Conservation (phyloP, 768 basidiomycete species). For the Psilocybe azurescens region DNA sequence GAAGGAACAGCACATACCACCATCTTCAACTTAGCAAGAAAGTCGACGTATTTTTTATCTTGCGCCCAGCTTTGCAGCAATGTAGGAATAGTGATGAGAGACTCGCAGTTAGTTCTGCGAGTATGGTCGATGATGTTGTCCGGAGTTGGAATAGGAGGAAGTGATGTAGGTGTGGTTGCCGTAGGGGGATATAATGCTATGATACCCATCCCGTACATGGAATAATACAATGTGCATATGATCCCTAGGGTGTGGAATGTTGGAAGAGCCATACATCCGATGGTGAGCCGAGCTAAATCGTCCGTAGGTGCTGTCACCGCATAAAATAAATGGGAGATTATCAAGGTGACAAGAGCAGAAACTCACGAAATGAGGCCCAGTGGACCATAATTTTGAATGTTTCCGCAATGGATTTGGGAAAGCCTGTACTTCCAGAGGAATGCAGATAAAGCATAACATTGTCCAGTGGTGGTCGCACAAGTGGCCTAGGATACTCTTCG, state of each 20-base stretch:
- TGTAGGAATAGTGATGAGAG: conserved; percentile 40
- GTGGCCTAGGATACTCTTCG: conserved; percentile 29
- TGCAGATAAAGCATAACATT: conserved; percentile 44
- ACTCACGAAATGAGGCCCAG: conserved; percentile 41
- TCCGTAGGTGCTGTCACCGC: conserved; percentile 14
- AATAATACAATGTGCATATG: conserved; percentile 32
- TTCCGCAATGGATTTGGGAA: conserved; percentile 47
- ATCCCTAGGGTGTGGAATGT: conserved; percentile 44
- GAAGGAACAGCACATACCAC: conserved; percentile 15
- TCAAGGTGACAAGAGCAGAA: neutral
- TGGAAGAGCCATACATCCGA: conserved; percentile 37
- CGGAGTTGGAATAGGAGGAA: conserved; percentile 40
- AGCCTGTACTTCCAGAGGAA: conserved; percentile 56
- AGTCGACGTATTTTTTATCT: conserved; percentile 29
- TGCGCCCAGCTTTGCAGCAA: conserved; percentile 44
- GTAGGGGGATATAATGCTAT: conserved; percentile 39
- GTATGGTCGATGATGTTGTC: conserved; percentile 39
- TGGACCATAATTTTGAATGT: conserved; percentile 34
- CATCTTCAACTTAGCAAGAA: conserved; percentile 27
- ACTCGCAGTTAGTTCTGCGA: conserved; percentile 29
- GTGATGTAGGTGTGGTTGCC: conserved; percentile 20
- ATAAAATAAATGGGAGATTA: neutral
- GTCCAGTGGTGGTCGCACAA: conserved; percentile 19
- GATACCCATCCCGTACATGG: conserved; percentile 30
- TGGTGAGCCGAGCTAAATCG: conserved; percentile 20